A percentile compares a stretch with the other conserved stretches of the same genome.
Evolutionary conservation across 805 yeast species (phyloP).

Genomic region (Candida railenensis): DNA sequence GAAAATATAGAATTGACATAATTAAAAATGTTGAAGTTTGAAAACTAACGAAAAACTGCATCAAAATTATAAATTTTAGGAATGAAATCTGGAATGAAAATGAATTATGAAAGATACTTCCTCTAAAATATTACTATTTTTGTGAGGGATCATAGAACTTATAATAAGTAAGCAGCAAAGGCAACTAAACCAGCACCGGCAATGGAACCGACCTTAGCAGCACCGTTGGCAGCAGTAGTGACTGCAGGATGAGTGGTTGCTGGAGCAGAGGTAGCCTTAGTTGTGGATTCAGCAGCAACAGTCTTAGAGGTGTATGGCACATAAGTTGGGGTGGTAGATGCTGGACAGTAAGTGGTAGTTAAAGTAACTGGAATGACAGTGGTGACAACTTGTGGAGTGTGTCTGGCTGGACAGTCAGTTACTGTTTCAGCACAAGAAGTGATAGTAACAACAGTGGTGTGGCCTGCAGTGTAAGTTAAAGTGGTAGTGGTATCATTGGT

Average conservation of each 20-base stretch:
- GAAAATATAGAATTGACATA: too few relatives aligned
- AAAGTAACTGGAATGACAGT: constrained; percentile 5
- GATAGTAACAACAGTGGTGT: constrained; percentile 13
- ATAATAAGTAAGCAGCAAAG: constrained; percentile 6
- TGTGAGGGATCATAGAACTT: constrained; percentile 1
- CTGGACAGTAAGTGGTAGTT: constrained; percentile 8
- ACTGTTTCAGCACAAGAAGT: constrained; percentile 14
- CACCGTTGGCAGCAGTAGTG: constrained; percentile 5
- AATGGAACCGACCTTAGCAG: constrained; percentile 3
- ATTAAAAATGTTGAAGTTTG: too few relatives aligned
- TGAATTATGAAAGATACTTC: too few relatives aligned
- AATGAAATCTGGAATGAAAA: too few relatives aligned
- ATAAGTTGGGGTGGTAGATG: constrained; percentile 2
- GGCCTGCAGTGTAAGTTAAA: background rate
- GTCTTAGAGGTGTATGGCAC: background rate
- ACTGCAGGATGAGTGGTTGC: constrained; percentile 1
- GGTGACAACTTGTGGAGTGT: constrained; percentile 1
- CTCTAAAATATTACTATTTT: too few relatives aligned
- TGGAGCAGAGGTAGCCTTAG: constrained; percentile 1
- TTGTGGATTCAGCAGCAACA: background rate
- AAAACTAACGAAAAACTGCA: too few relatives aligned
- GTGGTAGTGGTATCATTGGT: constrained; percentile 4
- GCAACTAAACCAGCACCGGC: constrained; percentile 9
- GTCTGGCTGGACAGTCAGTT: constrained; percentile 10
- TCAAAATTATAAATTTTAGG: too few relatives aligned